Conservation (phyloP, 2,329 filamentous ascomycete genomes). For the Alternaria sp. region DNA sequence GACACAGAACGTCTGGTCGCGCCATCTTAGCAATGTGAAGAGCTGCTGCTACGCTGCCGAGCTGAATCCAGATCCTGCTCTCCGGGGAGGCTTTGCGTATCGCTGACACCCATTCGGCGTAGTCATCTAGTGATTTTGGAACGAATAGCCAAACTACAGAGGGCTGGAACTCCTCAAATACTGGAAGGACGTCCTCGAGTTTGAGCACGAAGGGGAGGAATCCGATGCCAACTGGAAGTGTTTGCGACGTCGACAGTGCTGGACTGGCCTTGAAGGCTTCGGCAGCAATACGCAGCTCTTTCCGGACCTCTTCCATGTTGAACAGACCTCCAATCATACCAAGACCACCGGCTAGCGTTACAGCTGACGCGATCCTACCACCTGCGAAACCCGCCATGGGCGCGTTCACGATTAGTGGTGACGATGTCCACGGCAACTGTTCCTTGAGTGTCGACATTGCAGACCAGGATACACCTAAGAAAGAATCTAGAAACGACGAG, state of each 20-base stretch:
- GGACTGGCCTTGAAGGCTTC: constrained; percentile 25
- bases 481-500: not conserved
- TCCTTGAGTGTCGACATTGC: constrained; percentile 27
- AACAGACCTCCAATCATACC: constrained; percentile 55
- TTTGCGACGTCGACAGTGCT: constrained; percentile 21
- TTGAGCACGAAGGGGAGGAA: constrained; percentile 63
- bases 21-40: constrained; percentile 60
- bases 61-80: constrained; percentile 66
- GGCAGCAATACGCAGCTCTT: constrained; percentile 41
- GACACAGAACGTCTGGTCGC: constrained; percentile 66
- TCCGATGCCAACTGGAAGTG: constrained; percentile 65
- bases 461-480: not conserved
- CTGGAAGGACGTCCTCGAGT: constrained; percentile 58
- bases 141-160: constrained; percentile 74
- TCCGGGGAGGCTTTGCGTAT: constrained; percentile 45
- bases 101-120: constrained; percentile 47
- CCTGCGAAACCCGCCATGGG: constrained; percentile 72
- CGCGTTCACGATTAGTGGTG: constrained; percentile 67
- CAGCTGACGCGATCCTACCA: constrained; percentile 65
- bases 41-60: constrained; percentile 67
- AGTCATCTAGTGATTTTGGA: constrained; percentile 56
- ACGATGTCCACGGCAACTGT: constrained; percentile 61
- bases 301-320: constrained; percentile 44
- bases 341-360: constrained; percentile 63
- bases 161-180: constrained; percentile 64